Evolutionary conservation across 345 rosid genomes (phyloP), one percentile per base, ranked within the genome.

Genomic region (Arabidopsis arenosa): DNA sequence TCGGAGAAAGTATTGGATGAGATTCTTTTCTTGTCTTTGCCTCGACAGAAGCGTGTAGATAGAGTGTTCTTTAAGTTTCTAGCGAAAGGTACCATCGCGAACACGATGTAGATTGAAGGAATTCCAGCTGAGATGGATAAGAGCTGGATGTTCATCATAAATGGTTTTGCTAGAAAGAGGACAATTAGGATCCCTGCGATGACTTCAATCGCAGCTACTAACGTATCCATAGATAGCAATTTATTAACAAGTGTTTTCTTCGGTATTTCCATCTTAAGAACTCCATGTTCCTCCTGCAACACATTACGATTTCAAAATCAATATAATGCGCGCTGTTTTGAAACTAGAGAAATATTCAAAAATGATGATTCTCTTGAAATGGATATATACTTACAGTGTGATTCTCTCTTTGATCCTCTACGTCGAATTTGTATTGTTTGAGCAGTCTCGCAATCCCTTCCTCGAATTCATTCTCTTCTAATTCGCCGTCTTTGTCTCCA

Each of bases 151-250:
- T 60, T 75, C 55, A 40, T 14, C 74, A 66, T 75, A 39, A 75
- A 61, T 2, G 79, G 79, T 33, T 41, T 60, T 58, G 74, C 79
- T 15, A 68, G 74, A 60, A 75, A 75, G 21, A 30, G 13, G 4
- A 60, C 68, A 39, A 75, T 59, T 21, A 68, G 39, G 15, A 68
- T 66, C 39, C 79, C 69, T 37, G 1, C 1, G 23, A 52, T 49
- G 35, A 68, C 55, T 68, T 67, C 26, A 40, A 8, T 35, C 2
- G 10, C 9, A 74, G 78, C 79, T 39, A 53, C 33, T 40, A 67
- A 44, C 1, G 59, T 66, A 37, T 39, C 11, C 58, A 57, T 48
- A 9, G 66, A 55, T 10, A 74, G 51, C 15, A 74, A 9, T 23
- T 74, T 74, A 5, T 7, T 33, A 14, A 21, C 5, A 21, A 64